A percentile compares a stretch with the other conserved stretches of the same genome.
These are phyloP conservation scores for Dictyophora rubrovolvata DNA, from an alignment of 768 basidiomycete genomes.

Conservation along the genomic window DNA sequence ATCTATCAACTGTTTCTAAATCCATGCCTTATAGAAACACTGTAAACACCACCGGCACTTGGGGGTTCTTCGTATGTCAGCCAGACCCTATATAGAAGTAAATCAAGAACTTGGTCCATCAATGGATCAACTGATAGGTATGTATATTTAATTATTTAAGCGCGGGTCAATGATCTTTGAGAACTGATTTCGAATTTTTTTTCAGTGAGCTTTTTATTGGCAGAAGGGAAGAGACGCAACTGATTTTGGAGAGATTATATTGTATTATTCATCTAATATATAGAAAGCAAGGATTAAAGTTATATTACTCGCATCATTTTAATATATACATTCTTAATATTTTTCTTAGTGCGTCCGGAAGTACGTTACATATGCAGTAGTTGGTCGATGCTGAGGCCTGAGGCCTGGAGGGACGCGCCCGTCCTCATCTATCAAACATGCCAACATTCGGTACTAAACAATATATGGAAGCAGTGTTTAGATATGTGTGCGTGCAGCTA, in stretches of 20 bases:
- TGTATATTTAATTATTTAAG: conserved; percentile 8
- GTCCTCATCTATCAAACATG: no score
- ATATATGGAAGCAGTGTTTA: no score
- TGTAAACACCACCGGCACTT: conserved; percentile 25
- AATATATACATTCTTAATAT: not conserved
- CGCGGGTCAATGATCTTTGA: not conserved
- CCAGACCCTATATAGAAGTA: conserved; percentile 27
- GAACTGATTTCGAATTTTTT: not conserved
- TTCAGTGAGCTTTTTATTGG: conserved; percentile 10
- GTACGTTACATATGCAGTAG: no score
- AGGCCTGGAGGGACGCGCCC: no score
- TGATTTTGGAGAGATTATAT: not conserved
- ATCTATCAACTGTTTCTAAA: not conserved
- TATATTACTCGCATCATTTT: no score
- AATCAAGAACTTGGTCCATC: conserved; percentile 23
- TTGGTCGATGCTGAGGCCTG: no score
- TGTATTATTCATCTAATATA: not conserved
- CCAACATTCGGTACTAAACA: no score
- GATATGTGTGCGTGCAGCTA: not conserved
- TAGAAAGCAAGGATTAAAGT: not conserved
- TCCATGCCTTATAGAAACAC: conserved; percentile 11
- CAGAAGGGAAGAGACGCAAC: conserved; percentile 5
- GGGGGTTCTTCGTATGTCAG: conserved; percentile 25
- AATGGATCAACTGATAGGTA: conserved; percentile 27
- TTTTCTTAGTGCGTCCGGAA: not conserved